Percentiles rank a stretch among this genome's conserved stretches.
These are phyloP conservation scores for Tieghemiomyces parasiticus DNA, from an alignment of 192 early-diverging fungal species.

Conservation along the genomic window DNA sequence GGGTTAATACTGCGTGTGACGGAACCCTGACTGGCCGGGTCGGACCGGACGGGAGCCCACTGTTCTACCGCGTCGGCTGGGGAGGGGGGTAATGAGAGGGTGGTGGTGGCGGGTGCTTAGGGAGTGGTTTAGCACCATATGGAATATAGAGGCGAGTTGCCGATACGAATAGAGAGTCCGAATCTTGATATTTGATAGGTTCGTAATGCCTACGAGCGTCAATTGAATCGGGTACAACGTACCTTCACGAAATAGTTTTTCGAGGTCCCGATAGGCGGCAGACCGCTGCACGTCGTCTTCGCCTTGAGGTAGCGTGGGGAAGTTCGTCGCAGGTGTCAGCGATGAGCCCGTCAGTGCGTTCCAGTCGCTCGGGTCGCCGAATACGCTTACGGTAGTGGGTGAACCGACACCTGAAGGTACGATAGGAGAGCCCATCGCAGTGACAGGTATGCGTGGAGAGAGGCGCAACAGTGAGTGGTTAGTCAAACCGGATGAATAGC, in stretches of 20 bases:
- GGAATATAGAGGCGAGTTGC: too few relatives aligned
- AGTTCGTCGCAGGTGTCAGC: not conserved
- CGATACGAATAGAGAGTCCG: too few relatives aligned
- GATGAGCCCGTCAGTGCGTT: not conserved
- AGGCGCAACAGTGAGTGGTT: not conserved
- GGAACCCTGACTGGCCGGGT: not conserved
- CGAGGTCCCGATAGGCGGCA: not conserved
- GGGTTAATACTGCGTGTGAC: slow-evolving; percentile 4
- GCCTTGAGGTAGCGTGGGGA: not conserved
- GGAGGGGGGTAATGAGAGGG: not conserved
- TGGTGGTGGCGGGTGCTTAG: too few relatives aligned
- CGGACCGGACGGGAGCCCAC: slow-evolving; percentile 1
- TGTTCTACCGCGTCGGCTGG: not conserved
- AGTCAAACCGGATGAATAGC: not conserved
- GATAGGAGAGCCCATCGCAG: not conserved
- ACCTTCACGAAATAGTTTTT: slow-evolving; percentile 2
- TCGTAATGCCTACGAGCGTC: not conserved
- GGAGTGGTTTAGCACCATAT: too few relatives aligned
- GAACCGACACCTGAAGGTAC: not conserved
- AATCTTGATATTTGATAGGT: too few relatives aligned
- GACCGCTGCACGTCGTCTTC: not conserved
- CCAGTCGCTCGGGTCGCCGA: not conserved
- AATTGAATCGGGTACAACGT: not conserved
- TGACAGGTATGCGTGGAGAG: too few relatives aligned
- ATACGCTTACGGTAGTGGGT: not conserved